Evolutionary conservation across 2,329 filamentous ascomycete species (phyloP).

Genomic region (Aspergillus alliaceus): DNA sequence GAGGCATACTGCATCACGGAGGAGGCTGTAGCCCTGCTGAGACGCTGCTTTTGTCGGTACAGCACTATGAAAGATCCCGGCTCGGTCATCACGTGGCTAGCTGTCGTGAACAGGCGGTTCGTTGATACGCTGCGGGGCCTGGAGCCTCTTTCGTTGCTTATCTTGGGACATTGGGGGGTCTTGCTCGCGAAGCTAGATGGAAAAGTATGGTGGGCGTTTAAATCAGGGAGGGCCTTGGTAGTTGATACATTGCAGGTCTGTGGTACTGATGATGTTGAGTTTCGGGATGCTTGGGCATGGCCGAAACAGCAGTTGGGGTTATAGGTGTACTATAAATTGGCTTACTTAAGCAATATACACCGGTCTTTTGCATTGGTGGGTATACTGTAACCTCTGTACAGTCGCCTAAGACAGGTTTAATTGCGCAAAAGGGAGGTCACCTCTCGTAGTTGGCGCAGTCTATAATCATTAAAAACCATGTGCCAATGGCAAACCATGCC

Average conservation of each 20-base stretch:
- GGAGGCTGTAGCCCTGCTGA: neutral
- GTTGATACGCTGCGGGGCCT: constrained; percentile 17
- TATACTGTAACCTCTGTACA: too few relatives aligned
- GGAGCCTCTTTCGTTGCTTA: constrained; percentile 23
- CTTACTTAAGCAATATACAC: too few relatives aligned
- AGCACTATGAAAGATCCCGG: constrained; percentile 18
- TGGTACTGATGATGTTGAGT: neutral
- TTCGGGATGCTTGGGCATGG: neutral
- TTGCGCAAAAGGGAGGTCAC: too few relatives aligned
- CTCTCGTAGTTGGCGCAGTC: too few relatives aligned
- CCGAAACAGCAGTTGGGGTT: neutral
- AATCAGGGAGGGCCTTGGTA: constrained; percentile 22
- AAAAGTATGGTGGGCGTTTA: constrained; percentile 27
- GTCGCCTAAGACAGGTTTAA: too few relatives aligned
- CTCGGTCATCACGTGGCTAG: constrained; percentile 29
- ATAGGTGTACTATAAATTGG: neutral
- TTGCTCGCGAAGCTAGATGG: constrained; percentile 22
- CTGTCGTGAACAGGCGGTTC: constrained; percentile 22
- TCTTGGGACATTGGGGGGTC: constrained; percentile 29
- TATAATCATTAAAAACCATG: too few relatives aligned
- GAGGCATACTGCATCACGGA: neutral
- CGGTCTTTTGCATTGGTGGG: too few relatives aligned
- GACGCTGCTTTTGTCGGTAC: neutral
- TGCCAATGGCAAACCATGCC: too few relatives aligned
- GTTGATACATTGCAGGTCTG: neutral